Evolutionary conservation across 2,329 filamentous ascomycete species (phyloP), one percentile per base, ranked within the genome.

Genomic region (Cercospora berteroae): DNA sequence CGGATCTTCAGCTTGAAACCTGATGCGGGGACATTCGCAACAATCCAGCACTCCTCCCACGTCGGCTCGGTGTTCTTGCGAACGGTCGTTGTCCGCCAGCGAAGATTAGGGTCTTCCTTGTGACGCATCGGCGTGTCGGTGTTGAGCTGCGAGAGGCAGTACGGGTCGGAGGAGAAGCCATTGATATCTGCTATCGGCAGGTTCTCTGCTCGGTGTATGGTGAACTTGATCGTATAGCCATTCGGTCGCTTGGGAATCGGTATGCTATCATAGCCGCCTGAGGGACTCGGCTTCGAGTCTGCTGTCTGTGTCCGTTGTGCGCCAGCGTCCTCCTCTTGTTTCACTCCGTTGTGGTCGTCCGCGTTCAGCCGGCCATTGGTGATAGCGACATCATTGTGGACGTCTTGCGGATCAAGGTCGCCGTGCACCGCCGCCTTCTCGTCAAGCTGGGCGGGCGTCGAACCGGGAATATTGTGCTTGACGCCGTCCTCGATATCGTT

Each of bases 11-110:
- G 84, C 65, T 85, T 86, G 80, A 97, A 96, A 4, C 94, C 94
- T 0, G 86, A 87, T 0, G 89, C 83, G 0, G 94, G 94, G 1
- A 97, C 86, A 72, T 97, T 96, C 68, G 92, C 92, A 25, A 98
- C 90, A 23, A 93, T 85, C 94, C 94, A 98, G 68, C 92, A 86
- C 42, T 89, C 87, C 58, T 96, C 85, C 94, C 94, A 98, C 58
- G 82, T 83, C 0, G 94, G 94, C 73, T 94, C 86, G 1, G 88
- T 89, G 48, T 86, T 89, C 71, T 85, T 87, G 66, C 90, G 87
- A 36, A 94, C 80, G 0, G 94, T 97, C 0, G 85, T 87, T 0
- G 93, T 96, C 56, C 94, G 88, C 76, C 91, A 87, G 23, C 83
- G 83, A 33, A 97, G 81, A 23, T 88, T 85, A 0, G 93, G 91